Base-by-base conservation (phyloP, 75 land plant genomes). In the Selaginella moellendorffii region DNA sequence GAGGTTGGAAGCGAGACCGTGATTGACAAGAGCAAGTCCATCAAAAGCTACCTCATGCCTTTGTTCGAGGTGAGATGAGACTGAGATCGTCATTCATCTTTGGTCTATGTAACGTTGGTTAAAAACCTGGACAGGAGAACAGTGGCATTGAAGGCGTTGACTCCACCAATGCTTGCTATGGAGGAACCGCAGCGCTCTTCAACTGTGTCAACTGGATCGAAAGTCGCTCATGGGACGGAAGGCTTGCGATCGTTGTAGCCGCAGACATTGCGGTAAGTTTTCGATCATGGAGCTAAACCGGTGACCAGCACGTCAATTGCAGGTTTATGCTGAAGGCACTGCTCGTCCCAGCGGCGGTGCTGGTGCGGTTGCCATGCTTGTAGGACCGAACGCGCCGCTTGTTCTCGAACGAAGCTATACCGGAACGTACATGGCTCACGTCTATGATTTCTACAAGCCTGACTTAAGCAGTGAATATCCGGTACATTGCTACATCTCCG, bases 251-350 rank as follows among this genome's bases (percentile, higher is more conserved):
- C 61, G 97, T 92, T 58, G 95, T 92, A 14, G 87, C 90, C 63
- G 87, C 97, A 23, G 97, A 92, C 72, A 88, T 88, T 70, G 97
- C 95, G 76, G 97, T 91, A 88, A 61, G 85, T 18, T 20, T 54
- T 17, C n/a, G n/a, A n/a, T n/a, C n/a, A n/a, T n/a, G n/a, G n/a
- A n/a, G n/a, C n/a, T n/a, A n/a, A n/a, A n/a, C n/a, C n/a, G n/a
- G n/a, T n/a, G n/a, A n/a, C n/a, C n/a, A n/a, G n/a, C n/a, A n/a
- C n/a, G n/a, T n/a, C n/a, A n/a, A n/a, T 63, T 36, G 19, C 62
- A 86, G 96, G 96, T 91, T 0, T 88, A 88, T 82, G 98, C 96
- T n/a, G 98, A 92, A 72, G 96, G 96, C 54, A 81, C 96, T 58
- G 98, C 98, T 2, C 68, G 98, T 30, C 98, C 97, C 42, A 92